These are phyloP conservation scores for Aspergillus avenaceus DNA, from an alignment of 495 filamentous ascomycete species.

Conservation along the genomic window DNA sequence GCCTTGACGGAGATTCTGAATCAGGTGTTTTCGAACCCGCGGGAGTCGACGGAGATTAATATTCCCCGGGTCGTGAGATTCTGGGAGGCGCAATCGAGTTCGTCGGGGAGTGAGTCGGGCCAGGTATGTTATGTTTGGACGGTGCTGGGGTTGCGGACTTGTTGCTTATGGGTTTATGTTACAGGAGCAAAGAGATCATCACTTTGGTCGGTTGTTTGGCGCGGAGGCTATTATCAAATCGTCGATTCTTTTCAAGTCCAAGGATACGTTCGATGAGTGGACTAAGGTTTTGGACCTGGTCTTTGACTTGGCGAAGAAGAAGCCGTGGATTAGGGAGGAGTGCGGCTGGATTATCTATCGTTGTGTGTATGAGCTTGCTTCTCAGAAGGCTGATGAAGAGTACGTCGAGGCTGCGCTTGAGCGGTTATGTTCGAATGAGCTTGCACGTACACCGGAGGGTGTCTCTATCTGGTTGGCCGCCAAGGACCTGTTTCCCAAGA, in stretches of 20 bases:
- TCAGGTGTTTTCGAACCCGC: slow-evolving; percentile 41
- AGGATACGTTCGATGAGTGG: slow-evolving; percentile 51
- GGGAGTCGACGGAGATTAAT: slow-evolving; percentile 35
- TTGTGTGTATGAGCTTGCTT: slow-evolving; percentile 38
- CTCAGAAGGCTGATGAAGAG: slow-evolving; percentile 31
- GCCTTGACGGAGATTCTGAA: slow-evolving; percentile 78
- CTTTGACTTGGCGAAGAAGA: slow-evolving; percentile 55
- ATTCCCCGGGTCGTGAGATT: slow-evolving; percentile 52
- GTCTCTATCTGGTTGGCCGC: slow-evolving; percentile 81
- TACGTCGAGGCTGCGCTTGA: slow-evolving; percentile 60
- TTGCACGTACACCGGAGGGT: slow-evolving; percentile 77
- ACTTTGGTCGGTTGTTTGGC: slow-evolving; percentile 82
- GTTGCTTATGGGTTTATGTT: neutral
- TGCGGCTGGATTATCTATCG: slow-evolving; percentile 69
- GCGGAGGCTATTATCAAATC: slow-evolving; percentile 80
- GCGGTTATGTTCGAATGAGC: slow-evolving; percentile 54
- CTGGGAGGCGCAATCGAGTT: slow-evolving; percentile 64
- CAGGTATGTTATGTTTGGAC: too few species aligned
- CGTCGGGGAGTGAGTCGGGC: slow-evolving; percentile 59
- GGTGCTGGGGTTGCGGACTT: too few species aligned
- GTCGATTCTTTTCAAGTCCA: slow-evolving; percentile 58
- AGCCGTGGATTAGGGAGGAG: slow-evolving; percentile 85
- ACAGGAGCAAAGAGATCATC: slow-evolving; percentile 80
- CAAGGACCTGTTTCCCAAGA: slow-evolving; percentile 56
- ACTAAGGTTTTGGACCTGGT: slow-evolving; percentile 50